These are phyloP conservation scores for Leucocoprinus birnbaumii DNA, from an alignment of 768 basidiomycete species.

Conservation along the genomic window DNA sequence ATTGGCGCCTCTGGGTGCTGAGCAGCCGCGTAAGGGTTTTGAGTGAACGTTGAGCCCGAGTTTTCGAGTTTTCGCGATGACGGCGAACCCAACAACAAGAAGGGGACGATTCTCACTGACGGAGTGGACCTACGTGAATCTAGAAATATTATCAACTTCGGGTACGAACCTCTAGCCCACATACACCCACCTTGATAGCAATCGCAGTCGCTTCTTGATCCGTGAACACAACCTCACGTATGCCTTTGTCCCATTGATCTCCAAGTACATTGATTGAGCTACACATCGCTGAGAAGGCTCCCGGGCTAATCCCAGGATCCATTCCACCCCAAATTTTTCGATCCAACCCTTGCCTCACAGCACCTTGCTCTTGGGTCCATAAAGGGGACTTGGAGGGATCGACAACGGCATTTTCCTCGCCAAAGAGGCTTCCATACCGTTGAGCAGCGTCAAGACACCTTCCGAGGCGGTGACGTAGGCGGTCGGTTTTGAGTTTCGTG, in stretches of 20 bases:
- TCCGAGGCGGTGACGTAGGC: conserved; percentile 19
- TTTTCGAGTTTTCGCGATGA: conserved; percentile 16
- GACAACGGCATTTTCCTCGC: conserved; percentile 8
- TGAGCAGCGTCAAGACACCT: conserved; percentile 25
- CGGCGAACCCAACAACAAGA: conserved; percentile 24
- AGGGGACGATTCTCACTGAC: conserved; percentile 21
- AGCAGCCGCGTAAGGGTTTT: conserved; percentile 10
- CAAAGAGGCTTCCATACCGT: conserved; percentile 17
- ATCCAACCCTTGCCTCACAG: conserved; percentile 17
- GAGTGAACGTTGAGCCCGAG: conserved; percentile 16
- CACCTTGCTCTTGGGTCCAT: conserved; percentile 9
- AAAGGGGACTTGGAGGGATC: conserved; percentile 15
- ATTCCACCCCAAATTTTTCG: conserved; percentile 10
- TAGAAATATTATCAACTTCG: conserved; percentile 1
- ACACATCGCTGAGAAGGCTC: conserved; percentile 25
- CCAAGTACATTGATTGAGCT: conserved; percentile 21
- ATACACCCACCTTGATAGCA: conserved; percentile 19
- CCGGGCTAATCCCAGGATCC: conserved; percentile 13
- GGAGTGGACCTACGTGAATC: conserved; percentile 22
- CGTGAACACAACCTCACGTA: conserved; percentile 17
- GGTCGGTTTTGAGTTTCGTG: conserved; percentile 25
- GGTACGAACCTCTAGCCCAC: not conserved
- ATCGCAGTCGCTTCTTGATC: conserved; percentile 18
- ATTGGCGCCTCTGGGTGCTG: not conserved
- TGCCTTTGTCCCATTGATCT: conserved; percentile 15